A percentile compares a stretch with the other conserved stretches of the same genome.
Conservation (phyloP, 805 yeast species). For the Saccharomycopsis synnaedendra region DNA sequence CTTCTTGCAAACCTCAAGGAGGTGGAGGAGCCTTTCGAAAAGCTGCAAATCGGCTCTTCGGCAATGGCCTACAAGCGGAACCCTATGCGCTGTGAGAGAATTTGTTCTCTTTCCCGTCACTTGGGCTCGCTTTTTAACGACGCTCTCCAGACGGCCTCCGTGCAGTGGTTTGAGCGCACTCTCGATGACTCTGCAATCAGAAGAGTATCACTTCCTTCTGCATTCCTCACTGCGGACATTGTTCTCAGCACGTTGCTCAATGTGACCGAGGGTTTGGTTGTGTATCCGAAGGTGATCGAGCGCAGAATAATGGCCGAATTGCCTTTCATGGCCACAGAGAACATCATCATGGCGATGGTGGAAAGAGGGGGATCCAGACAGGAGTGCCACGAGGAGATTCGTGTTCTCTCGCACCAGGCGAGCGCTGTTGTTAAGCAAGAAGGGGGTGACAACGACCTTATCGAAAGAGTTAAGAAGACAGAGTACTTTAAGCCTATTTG, state of each 20-base stretch:
- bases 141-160: conserved; percentile 93
- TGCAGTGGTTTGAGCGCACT: conserved; percentile 99
- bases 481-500: conserved; percentile 84
- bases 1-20: conserved; percentile 94
- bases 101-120: conserved; percentile 96
- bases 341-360: conserved; percentile 99
- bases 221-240: conserved; percentile 93
- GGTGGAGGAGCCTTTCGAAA: conserved; percentile 96
- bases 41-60: conserved; percentile 93
- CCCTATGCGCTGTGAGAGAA: conserved; percentile 99
- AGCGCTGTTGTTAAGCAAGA: conserved; percentile 94
- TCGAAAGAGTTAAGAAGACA: conserved; percentile 71
- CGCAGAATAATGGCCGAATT: conserved; percentile 89
- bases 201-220: conserved; percentile 92
- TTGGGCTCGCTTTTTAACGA: conserved; percentile 84
- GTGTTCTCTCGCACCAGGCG: conserved; percentile 95
- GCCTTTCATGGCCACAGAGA: conserved; percentile 99
- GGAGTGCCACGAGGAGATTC: conserved; percentile 94
- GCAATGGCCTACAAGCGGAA: conserved; percentile 99
- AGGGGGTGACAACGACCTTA: conserved; percentile 97
- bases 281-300: conserved; percentile 96
- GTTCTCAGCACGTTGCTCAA: conserved; percentile 79
- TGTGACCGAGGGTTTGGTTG: conserved; percentile 91
- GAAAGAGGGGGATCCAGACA: conserved; percentile 96
- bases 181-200: conserved; percentile 97